Evolutionary conservation across 2,329 filamentous ascomycete genomes (phyloP), one percentile per base, ranked within the genome.

Genomic region (Fusarium mangiferae): DNA sequence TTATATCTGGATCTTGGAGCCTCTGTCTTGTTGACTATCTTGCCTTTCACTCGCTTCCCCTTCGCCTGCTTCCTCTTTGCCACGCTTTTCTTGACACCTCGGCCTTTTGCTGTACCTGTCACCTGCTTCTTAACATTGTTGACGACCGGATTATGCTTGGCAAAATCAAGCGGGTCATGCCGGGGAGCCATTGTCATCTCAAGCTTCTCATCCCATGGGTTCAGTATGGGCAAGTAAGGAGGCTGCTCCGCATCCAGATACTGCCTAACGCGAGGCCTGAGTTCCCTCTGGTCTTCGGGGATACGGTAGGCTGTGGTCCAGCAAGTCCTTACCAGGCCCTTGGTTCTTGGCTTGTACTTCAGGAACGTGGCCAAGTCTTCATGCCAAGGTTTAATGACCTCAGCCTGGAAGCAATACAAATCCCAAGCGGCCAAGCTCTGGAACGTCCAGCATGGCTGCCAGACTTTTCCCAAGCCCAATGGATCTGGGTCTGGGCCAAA

Each of bases 391-490:
- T n/a, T n/a, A n/a, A n/a, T n/a, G n/a, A n/a, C n/a, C n/a, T n/a
- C n/a, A n/a, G n/a, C n/a, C n/a, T n/a, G 62, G 4, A 71, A 63
- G 18, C 33, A n/a, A 17, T 39, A 54, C 1, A 72, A 14, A 20
- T 71, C 68, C 49, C 49, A 57, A 22, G 68, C 55, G 2, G 68
- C 68, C 14, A 72, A 7, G 26, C 68, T 72, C 22, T 35, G 35
- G 22, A 62, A 72, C 1, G 55, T 52, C 68, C 68, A 71, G 15
- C 33, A 28, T 7, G 55, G 68, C 20, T 62, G 39, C 20, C 44
- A 20, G 7, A 1, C 9, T 8, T 26, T 11, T 28, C 30, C 44
- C 14, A 1, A 10, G 14, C 20, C 49, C 20, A 35, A 3, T 12
- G 33, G 14, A 1, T 17, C 9, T 33, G 51, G 51, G 24, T 55